These are phyloP conservation scores for Sungouiella blattae DNA, from an alignment of 805 yeast genomes.

Conservation along the genomic window DNA sequence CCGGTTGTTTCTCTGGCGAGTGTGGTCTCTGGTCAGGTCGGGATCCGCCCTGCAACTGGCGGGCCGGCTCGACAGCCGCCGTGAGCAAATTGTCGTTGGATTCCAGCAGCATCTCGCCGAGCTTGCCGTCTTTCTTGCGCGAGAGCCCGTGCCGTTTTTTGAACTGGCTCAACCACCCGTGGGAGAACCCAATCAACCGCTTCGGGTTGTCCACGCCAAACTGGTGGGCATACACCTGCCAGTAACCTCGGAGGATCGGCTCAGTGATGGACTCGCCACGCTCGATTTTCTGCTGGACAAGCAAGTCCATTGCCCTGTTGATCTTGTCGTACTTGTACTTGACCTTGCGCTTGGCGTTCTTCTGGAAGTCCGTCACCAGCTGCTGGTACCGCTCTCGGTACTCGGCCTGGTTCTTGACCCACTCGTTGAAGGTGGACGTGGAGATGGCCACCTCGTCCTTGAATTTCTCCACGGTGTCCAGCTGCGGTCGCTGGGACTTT, in stretches of 20 bases:
- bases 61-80: too few relatives aligned
- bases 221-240: conserved; percentile 53
- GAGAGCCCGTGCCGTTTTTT: conserved; percentile 54
- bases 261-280: conserved; percentile 49
- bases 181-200: conserved; percentile 50
- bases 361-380: conserved; percentile 26
- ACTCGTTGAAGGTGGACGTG: conserved; percentile 59
- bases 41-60: too few relatives aligned
- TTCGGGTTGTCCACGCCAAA: conserved; percentile 61
- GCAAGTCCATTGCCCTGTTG: conserved; percentile 55
- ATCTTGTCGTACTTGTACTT: conserved; percentile 55
- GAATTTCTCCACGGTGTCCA: conserved; percentile 54
- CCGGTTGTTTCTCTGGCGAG: neutral
- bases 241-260: conserved; percentile 52
- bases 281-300: conserved; percentile 44
- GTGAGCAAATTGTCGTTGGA: conserved; percentile 1
- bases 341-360: conserved; percentile 41
- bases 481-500: conserved; percentile 48
- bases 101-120: neutral
- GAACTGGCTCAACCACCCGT: conserved; percentile 62
- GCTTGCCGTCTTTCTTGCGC: neutral
- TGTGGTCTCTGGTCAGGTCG: neutral
- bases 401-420: conserved; percentile 55
- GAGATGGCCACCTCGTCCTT: conserved; percentile 50
- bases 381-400: conserved; percentile 43